Evolutionary conservation across 2,329 filamentous ascomycete species (phyloP).

Genomic region (Leptographium radiaticola): DNA sequence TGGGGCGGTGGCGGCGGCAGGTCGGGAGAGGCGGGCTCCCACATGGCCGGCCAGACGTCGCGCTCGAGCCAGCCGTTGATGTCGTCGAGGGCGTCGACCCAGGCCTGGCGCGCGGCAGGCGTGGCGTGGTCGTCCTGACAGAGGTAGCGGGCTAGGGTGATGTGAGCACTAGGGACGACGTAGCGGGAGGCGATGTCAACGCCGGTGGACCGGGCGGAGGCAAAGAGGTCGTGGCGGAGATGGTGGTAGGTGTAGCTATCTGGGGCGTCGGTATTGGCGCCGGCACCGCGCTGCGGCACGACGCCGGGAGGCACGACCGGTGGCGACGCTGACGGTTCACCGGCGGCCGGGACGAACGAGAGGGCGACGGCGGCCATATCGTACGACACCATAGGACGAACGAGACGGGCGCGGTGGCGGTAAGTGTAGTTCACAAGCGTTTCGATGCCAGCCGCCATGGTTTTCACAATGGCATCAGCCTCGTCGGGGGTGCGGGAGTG

Average conservation of each 20-base stretch:
- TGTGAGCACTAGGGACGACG: slow-evolving; percentile 77
- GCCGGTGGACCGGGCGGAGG: slow-evolving; percentile 44
- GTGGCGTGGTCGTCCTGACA: slow-evolving; percentile 49
- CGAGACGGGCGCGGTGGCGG: slow-evolving; percentile 56
- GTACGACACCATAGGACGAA: slow-evolving; percentile 73
- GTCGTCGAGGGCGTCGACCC: slow-evolving; percentile 58
- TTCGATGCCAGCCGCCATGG: slow-evolving; percentile 36
- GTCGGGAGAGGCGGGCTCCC: slow-evolving; percentile 5
- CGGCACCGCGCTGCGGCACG: too few relatives aligned
- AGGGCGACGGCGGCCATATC: slow-evolving; percentile 77
- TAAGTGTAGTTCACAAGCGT: slow-evolving; percentile 48
- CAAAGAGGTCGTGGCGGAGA: slow-evolving; percentile 66
- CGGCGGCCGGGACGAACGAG: slow-evolving; percentile 70
- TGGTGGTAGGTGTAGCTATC: slow-evolving; percentile 83
- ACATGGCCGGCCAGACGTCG: slow-evolving; percentile 51
- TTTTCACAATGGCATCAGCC: slow-evolving; percentile 48
- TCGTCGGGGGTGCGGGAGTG: slow-evolving; percentile 61
- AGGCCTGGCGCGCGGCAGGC: slow-evolving; percentile 42
- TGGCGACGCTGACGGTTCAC: slow-evolving; percentile 35
- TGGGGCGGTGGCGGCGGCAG: slow-evolving; percentile 11
- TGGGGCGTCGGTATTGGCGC: slow-evolving; percentile 12
- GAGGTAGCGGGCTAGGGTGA: slow-evolving; percentile 77
- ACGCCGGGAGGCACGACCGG: slow-evolving; percentile 20
- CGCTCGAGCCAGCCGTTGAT: slow-evolving; percentile 63
- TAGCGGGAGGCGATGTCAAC: slow-evolving; percentile 68